Evolutionary conservation across 2,329 filamentous ascomycete genomes (phyloP).

Genomic region (Stachybotrys chartarum): DNA sequence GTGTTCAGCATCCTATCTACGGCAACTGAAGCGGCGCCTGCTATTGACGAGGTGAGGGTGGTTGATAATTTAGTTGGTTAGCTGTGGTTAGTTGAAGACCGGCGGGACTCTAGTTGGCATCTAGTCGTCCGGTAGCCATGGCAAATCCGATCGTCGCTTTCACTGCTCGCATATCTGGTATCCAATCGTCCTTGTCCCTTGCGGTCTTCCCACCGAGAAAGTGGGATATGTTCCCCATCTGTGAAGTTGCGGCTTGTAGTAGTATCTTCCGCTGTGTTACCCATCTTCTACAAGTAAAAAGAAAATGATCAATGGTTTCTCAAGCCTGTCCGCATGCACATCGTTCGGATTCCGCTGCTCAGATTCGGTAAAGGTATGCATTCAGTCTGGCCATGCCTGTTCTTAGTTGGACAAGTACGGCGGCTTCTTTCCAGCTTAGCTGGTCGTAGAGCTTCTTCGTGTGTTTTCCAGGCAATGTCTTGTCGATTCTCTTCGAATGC

Average conservation of each 20-base stretch:
- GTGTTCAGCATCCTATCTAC: constrained; percentile 10
- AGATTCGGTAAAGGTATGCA: constrained; percentile 5
- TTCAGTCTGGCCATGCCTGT: constrained; percentile 12
- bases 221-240: constrained; percentile 8
- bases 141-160: constrained; percentile 20
- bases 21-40: constrained; percentile 7
- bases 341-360: constrained; percentile 3
- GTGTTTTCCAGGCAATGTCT: constrained; percentile 8
- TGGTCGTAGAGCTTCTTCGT: constrained; percentile 10
- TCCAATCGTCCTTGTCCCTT: constrained; percentile 14
- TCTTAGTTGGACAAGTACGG: constrained; percentile 10
- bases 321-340: constrained; percentile 6
- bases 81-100: too few relatives aligned
- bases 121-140: constrained; percentile 16
- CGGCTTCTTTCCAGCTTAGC: constrained; percentile 10
- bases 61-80: neutral
- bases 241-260: constrained; percentile 3
- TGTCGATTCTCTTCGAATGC: constrained; percentile 9
- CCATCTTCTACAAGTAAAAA: constrained; percentile 7
- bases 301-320: constrained; percentile 8
- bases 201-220: constrained; percentile 12
- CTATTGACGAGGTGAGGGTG: neutral
- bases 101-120: too few relatives aligned
- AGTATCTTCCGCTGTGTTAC: constrained; percentile 4
- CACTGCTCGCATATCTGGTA: constrained; percentile 18